Evolutionary conservation across 2,329 filamentous ascomycete species (phyloP).

Genomic region (Colletotrichum camelliae): DNA sequence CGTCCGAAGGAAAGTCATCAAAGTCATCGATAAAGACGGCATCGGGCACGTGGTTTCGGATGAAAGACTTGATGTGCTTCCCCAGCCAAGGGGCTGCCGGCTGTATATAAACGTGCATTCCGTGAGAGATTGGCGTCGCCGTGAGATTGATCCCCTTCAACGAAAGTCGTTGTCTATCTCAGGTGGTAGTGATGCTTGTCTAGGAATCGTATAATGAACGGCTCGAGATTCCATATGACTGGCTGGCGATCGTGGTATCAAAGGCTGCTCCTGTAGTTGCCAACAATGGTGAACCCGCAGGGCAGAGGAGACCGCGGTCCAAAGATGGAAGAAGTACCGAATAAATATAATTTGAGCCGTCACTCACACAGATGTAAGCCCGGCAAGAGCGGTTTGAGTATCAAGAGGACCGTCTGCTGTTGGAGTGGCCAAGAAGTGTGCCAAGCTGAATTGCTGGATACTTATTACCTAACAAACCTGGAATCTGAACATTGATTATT

Average conservation of each 20-base stretch:
- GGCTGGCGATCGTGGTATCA: background rate
- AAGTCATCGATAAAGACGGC: constrained; percentile 33
- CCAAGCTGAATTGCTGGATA: constrained; percentile 2
- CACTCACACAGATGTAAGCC: background rate
- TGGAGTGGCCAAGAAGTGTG: constrained; percentile 4
- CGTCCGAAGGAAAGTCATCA: constrained; percentile 29
- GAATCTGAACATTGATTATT: background rate
- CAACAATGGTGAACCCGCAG: background rate
- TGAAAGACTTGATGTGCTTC: constrained; percentile 33
- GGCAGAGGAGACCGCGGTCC: background rate
- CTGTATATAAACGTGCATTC: constrained; percentile 32
- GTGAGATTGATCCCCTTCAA: background rate
- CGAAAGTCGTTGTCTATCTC: background rate
- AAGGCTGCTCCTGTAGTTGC: background rate
- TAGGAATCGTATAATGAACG: background rate
- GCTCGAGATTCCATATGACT: constrained; percentile 6
- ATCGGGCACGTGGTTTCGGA: constrained; percentile 32
- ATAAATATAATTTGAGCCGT: background rate
- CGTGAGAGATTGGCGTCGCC: background rate
- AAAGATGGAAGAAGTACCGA: background rate
- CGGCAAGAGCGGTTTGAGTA: background rate
- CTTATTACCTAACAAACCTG: constrained; percentile 3
- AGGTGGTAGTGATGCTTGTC: constrained; percentile 9
- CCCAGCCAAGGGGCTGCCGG: constrained; percentile 35
- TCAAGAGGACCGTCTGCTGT: background rate